A percentile compares a stretch with the other conserved stretches of the same genome.
phyloP scores from a whole-genome alignment of 1,284 basidiomycete genomes.

The Moniliella sp. region DNA sequence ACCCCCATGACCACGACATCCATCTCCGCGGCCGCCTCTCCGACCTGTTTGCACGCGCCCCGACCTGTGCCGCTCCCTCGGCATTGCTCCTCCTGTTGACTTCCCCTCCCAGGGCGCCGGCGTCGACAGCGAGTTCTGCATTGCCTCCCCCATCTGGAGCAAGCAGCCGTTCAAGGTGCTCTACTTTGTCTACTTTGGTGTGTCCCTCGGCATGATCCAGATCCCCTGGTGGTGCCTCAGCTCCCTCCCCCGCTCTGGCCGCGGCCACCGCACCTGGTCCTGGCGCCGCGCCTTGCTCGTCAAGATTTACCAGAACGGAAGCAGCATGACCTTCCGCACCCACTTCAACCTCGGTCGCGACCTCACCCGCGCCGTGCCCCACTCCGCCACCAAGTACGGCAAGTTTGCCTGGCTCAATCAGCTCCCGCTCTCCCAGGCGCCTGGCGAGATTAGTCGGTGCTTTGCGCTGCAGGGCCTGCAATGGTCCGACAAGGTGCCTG shows the following conservation, averaged over 20 bases:
- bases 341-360: slow-evolving; percentile 13
- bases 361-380: slow-evolving; percentile 15
- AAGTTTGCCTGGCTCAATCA: slow-evolving; percentile 21
- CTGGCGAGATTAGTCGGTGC: slow-evolving; percentile 17
- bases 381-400: slow-evolving; percentile 13
- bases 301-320: slow-evolving; percentile 15
- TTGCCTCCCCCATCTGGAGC: slow-evolving; percentile 17
- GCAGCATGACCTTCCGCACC: slow-evolving; percentile 19
- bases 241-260: slow-evolving; percentile 7
- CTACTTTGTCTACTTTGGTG: slow-evolving; percentile 21
- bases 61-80: neutral
- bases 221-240: slow-evolving; percentile 14
- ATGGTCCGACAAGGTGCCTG: slow-evolving; percentile 10
- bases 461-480: slow-evolving; percentile 12
- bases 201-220: slow-evolving; percentile 13
- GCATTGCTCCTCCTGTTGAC: slow-evolving; percentile 6
- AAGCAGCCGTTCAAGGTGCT: slow-evolving; percentile 17
- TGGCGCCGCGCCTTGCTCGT: slow-evolving; percentile 23
- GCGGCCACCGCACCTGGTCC: slow-evolving; percentile 14
- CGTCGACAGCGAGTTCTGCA: slow-evolving; percentile 14
- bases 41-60: neutral
- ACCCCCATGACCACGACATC: neutral
- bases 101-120: slow-evolving; percentile 25
- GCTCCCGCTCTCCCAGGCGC: slow-evolving; percentile 6
- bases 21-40: neutral